phyloP scores from a whole-genome alignment of 2,329 filamentous ascomycete genomes.

The Helicocarpus griseus region DNA sequence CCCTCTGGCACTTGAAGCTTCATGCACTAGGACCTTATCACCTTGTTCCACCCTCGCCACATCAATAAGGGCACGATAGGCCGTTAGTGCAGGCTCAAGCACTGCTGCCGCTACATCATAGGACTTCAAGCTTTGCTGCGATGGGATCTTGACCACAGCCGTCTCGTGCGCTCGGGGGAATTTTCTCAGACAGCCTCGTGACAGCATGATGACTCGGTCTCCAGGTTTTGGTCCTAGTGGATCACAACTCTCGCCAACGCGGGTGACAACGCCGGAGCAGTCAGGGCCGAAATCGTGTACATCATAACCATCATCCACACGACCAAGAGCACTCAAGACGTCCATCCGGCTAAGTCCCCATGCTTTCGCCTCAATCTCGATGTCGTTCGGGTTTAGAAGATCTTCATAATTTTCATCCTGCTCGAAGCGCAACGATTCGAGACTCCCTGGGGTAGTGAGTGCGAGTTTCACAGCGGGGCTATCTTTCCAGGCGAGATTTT shows the following conservation, averaged over 20 bases:
- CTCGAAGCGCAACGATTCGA: conserved; percentile 11
- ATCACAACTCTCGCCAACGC: conserved; percentile 12
- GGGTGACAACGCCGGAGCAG: conserved; percentile 11
- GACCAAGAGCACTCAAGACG: conserved; percentile 11
- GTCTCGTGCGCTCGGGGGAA: conserved; percentile 6
- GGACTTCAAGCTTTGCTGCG: neutral
- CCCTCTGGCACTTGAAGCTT: conserved; percentile 11
- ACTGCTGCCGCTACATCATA: conserved; percentile 7
- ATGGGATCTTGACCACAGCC: conserved; percentile 3
- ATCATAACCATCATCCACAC: conserved; percentile 8
- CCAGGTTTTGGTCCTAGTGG: conserved; percentile 4
- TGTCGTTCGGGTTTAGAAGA: conserved; percentile 9
- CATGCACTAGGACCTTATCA: conserved; percentile 15
- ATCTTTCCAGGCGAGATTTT: neutral
- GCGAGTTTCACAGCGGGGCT: conserved; percentile 6
- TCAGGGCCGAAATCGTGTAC: conserved; percentile 11
- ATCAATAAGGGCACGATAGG: conserved; percentile 12
- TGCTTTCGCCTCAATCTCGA: conserved; percentile 18
- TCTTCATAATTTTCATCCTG: conserved; percentile 6
- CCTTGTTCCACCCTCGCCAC: conserved; percentile 12
- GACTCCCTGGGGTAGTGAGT: conserved; percentile 10
- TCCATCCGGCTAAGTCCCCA: conserved; percentile 17
- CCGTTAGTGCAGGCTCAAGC: conserved; percentile 8
- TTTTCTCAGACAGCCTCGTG: conserved; percentile 6
- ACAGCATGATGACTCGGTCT: conserved; percentile 10